phyloP scores from a whole-genome alignment of 75 land plant species.

The Selaginella tamariscina region DNA sequence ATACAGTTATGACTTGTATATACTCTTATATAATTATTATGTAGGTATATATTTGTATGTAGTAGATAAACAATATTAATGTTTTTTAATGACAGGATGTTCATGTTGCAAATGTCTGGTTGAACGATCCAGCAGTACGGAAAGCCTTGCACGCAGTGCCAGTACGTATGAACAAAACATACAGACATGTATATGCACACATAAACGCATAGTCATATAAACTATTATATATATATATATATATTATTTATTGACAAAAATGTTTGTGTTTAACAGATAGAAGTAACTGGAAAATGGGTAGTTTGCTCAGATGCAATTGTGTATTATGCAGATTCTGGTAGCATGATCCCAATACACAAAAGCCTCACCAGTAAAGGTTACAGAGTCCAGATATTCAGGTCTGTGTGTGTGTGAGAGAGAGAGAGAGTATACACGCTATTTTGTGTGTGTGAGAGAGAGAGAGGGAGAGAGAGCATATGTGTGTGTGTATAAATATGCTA shows the following conservation, averaged over 20 bases:
- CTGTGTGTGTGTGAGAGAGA: neutral
- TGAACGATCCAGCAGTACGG: neutral
- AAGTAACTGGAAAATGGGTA: neutral
- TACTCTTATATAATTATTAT: neutral
- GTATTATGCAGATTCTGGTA: neutral
- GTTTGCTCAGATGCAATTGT: neutral
- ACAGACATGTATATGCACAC: neutral
- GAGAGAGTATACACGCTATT: neutral
- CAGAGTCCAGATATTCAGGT: neutral
- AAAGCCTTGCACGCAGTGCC: neutral
- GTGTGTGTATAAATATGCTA: neutral
- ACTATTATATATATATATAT: neutral
- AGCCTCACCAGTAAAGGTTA: neutral
- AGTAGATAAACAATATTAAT: too few relatives aligned
- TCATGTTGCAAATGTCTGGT: neutral
- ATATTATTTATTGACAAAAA: too few relatives aligned
- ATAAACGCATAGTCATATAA: neutral
- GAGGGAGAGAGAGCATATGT: too few relatives aligned
- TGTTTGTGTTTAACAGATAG: neutral
- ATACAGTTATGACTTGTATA: neutral
- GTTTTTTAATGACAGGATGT: too few relatives aligned
- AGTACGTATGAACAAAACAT: too few relatives aligned
- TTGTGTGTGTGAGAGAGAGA: too few relatives aligned
- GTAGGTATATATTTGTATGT: neutral
- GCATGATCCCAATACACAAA: neutral